Conservation (phyloP, 345 rosid genomes). For the Eucalyptus virginea region DNA sequence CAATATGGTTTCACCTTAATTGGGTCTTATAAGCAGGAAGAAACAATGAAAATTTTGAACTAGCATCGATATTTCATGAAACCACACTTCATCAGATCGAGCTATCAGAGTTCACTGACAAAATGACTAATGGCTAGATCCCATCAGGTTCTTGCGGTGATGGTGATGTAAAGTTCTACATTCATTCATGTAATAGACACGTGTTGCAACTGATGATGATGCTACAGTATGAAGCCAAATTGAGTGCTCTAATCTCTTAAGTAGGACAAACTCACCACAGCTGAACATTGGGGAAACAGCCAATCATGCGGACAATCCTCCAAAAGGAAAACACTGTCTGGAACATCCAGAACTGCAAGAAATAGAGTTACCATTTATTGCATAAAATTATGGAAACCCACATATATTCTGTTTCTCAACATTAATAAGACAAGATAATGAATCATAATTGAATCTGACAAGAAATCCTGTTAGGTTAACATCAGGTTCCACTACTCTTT, state of each 20-base stretch:
- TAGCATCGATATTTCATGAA: not conserved
- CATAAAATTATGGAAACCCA: not conserved
- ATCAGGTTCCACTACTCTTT: not conserved
- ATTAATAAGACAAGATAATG: not conserved
- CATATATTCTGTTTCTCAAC: not conserved
- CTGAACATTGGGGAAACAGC: conserved; percentile 97
- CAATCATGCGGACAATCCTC: conserved; percentile 99
- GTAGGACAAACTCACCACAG: conserved; percentile 50
- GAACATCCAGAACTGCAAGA: conserved; percentile 57
- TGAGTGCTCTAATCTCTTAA: not conserved
- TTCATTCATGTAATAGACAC: not conserved
- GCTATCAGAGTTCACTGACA: not conserved
- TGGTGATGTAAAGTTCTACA: not conserved
- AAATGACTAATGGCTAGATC: not conserved
- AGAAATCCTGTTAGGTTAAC: not conserved
- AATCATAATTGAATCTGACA: not conserved
- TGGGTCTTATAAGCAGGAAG: not conserved
- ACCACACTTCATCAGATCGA: not conserved
- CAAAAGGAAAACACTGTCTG: conserved; percentile 57
- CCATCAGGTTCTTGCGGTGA: not conserved
- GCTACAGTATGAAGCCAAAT: not conserved
- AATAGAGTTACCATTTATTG: not conserved
- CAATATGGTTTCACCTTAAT: not conserved
- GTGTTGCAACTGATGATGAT: not conserved
- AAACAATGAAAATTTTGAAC: not conserved